Evolutionary conservation across 805 yeast species (phyloP), one percentile per base, ranked within the genome.

Genomic region (Hanseniaspora hatyaiensis): DNA sequence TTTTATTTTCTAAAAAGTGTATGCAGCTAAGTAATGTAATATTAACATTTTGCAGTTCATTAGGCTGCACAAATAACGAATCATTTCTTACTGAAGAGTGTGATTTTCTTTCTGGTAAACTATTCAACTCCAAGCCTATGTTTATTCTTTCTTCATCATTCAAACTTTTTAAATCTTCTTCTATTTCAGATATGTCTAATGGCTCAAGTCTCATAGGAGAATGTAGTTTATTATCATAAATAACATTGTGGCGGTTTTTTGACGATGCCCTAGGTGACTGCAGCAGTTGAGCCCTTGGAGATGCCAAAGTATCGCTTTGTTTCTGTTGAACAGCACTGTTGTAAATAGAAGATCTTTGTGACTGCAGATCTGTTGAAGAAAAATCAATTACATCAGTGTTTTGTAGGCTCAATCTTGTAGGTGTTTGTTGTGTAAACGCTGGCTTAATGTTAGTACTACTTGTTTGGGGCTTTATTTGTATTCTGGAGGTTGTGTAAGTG

Each of bases 41-140:
- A 31, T 62, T 60, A 15, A 78, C 67, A 0, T 79, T 73, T 15
- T 67, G 65, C 50, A 78, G 67, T 20, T 78, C 81, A 16, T 67
- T 70, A 0, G 84, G 83, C 54, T 76, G 74, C 13, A 78, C 71
- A 54, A 77, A 75, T 29, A 78, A 60, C 1, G 72, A 65, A 6
- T 31, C 43, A 23, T 45, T 45, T 24, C 30, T 44, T 15, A 15
- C 5, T 12, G 28, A 13, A 13, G 34, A 8, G 13, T 31, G 9
- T 18, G 40, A 26, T 12, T 34, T 32, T 13, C 48, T 19, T 9
- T 23, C 20, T 16, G 22, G 29, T 15, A 36, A 50, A 15, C 28
- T 30, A 12, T 12, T 26, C 22, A 38, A 19, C 15, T 51, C 51
- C 6, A 40, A 23, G 12, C 30, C 34, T 13, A 40, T 11, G 18